Evolutionary conservation across 2,329 filamentous ascomycete genomes (phyloP), one percentile per base, ranked within the genome.

Genomic region (Colletotrichum liriopes): DNA sequence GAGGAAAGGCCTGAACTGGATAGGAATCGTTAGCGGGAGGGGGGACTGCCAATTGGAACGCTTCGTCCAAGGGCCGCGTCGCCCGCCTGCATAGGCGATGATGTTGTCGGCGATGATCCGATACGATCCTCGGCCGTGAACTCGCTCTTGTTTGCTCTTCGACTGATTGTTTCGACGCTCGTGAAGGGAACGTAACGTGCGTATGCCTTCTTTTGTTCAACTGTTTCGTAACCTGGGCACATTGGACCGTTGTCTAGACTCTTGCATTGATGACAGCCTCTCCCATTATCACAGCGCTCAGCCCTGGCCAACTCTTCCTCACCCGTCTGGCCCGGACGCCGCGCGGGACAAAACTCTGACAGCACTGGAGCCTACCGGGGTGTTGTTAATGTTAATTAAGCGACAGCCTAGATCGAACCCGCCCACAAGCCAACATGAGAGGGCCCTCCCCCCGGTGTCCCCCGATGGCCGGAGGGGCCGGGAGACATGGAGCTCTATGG

Each of bases 91-190:
- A 72, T 68, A 54, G 69, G 41, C 58, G 32, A 43, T 62, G 65
- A 68, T 72, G 69, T 35, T 41, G 69, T 68, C 65, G 65, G 58
- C 39, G 65, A 59, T 68, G 59, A 72, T 72, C 65, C 65, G 69
- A 63, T 59, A 43, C 62, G 35, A 29, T 1, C 35, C 37, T 59
- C 39, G 68, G 43, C 5, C 26, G n/a, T 35, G 41, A 56, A 12
- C 23, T 32, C 32, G 26, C 12, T 32, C 3, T 54, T 32, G 20
- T 39, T 16, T 47, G 16, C 32, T 47, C 52, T 47, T 20, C 12
- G 18, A 20, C 18, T 2, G 4, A 29, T 20, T 23, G 8, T 9
- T 14, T 47, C n/a, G 54, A 32, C 43, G 18, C 45, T 9, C 41
- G 12, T 23, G 9, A 5, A 23, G 3, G 26, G 4, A 49, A 18